Evolutionary conservation across 371 early-diverging fungal species (phyloP), one percentile per base, ranked within the genome.

Genomic region (Pancytospora philotis): DNA sequence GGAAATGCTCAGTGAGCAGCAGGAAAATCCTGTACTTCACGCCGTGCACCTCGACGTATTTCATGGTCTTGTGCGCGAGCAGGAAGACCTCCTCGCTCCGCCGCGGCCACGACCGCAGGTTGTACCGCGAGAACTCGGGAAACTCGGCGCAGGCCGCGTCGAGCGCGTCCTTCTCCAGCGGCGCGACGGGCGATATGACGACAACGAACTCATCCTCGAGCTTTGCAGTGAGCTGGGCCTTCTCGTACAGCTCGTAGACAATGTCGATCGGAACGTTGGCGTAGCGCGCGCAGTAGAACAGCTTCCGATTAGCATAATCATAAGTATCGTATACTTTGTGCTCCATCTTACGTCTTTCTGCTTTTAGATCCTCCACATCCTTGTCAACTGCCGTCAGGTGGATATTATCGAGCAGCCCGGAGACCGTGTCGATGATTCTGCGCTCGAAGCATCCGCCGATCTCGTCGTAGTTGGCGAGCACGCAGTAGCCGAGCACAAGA

Each of bases 261-360:
- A 55, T 55, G n/a, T 66, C 55, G 6, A 55, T 10, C 10, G 66
- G 66, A 60, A 66, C 35, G 61, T 66, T 55, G 30, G 16, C 37
- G 19, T 45, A 45, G 27, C 66, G 30, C 13, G 51, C 35, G 0
- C 28, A 31, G 31, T n/a, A 66, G 10, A 66, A 55, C 0, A 66
- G 16, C 31, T 66, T 37, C 10, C 38, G n/a, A 8, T 66, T 38
- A 16, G 39, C 61, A 8, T 10, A 25, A 1, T 52, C n/a, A n/a
- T n/a, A n/a, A n/a, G n/a, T n/a, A n/a, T n/a, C n/a, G n/a, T n/a
- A n/a, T n/a, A n/a, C n/a, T n/a, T n/a, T n/a, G n/a, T n/a, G n/a
- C n/a, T n/a, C n/a, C n/a, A n/a, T n/a, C n/a, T n/a, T n/a, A n/a
- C n/a, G n/a, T n/a, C n/a, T n/a, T n/a, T n/a, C n/a, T n/a, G n/a